Evolutionary conservation across 257 asterid genomes (phyloP).

Genomic region (Asclepias syriaca): DNA sequence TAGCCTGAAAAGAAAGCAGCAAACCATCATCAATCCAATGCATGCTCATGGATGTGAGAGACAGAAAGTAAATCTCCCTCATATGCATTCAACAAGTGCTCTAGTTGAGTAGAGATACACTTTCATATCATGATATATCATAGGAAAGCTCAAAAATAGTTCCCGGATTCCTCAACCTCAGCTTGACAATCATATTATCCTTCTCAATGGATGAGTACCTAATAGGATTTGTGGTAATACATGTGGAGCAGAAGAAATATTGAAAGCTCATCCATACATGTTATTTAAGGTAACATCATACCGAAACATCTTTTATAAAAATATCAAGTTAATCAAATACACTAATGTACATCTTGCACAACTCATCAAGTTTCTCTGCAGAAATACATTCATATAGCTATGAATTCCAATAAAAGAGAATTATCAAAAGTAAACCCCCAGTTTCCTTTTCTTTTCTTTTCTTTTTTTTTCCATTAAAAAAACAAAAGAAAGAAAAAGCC

Average conservation of each 20-base stretch:
- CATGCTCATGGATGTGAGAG: not conserved
- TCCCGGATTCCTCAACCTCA: not conserved
- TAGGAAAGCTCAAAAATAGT: not conserved
- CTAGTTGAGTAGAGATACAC: not conserved
- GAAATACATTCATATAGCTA: not conserved
- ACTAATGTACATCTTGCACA: not conserved
- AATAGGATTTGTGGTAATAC: not conserved
- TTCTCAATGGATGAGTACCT: not conserved
- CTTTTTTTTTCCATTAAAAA: not conserved
- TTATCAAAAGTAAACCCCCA: not conserved
- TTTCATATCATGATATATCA: not conserved
- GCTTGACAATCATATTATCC: not conserved
- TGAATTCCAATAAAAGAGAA: not conserved
- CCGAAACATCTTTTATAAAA: not conserved
- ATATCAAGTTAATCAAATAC: not conserved
- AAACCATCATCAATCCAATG: not conserved
- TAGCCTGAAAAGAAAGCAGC: constrained; percentile 48
- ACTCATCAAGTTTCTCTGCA: too few relatives aligned
- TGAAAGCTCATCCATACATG: not conserved
- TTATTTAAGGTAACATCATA: not conserved
- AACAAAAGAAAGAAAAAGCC: not conserved
- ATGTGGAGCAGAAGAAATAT: not conserved
- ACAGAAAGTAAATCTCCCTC: not conserved
- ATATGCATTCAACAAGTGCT: too few relatives aligned
- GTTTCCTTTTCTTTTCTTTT: not conserved